Conservation (phyloP, 371 early-diverging fungal species). For the Conidiobolus coronatus region DNA sequence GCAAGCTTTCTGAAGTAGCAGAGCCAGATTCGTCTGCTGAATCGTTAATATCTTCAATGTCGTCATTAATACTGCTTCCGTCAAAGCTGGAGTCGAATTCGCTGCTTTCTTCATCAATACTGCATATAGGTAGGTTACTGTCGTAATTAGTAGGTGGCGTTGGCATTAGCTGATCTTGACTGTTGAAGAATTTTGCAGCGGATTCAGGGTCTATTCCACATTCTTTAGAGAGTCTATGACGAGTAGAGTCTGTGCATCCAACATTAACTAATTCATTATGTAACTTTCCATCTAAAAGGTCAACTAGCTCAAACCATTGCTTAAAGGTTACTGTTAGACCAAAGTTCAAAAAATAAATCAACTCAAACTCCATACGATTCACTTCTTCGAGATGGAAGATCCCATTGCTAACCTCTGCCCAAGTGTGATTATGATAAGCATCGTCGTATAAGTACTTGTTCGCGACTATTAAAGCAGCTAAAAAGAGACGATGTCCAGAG, state of each 20-base stretch:
- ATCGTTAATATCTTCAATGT: too few species aligned
- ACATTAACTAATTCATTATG: neutral
- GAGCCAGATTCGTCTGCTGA: too few species aligned
- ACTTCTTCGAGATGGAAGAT: constrained; percentile 23
- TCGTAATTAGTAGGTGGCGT: too few species aligned
- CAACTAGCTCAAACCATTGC: constrained; percentile 23
- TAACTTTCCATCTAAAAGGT: neutral
- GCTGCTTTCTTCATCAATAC: too few species aligned
- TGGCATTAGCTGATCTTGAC: too few species aligned
- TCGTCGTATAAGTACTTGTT: constrained; percentile 34
- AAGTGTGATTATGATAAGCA: constrained; percentile 36
- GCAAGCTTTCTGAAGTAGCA: too few species aligned
- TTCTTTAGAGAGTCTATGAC: neutral
- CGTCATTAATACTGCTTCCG: too few species aligned
- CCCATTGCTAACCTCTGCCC: constrained; percentile 27
- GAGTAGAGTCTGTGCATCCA: neutral
- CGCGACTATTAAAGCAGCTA: constrained; percentile 31
- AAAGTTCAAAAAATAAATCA: constrained; percentile 25
- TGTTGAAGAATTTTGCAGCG: too few species aligned
- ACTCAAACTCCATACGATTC: constrained; percentile 37
- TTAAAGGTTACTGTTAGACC: constrained; percentile 17
- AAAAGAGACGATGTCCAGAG: constrained; percentile 26
- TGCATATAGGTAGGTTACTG: too few species aligned
- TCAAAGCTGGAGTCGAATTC: too few species aligned
- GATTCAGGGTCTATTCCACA: neutral